Base-by-base conservation (phyloP, 495 filamentous ascomycete genomes). In the Penicillium turbatum region DNA sequence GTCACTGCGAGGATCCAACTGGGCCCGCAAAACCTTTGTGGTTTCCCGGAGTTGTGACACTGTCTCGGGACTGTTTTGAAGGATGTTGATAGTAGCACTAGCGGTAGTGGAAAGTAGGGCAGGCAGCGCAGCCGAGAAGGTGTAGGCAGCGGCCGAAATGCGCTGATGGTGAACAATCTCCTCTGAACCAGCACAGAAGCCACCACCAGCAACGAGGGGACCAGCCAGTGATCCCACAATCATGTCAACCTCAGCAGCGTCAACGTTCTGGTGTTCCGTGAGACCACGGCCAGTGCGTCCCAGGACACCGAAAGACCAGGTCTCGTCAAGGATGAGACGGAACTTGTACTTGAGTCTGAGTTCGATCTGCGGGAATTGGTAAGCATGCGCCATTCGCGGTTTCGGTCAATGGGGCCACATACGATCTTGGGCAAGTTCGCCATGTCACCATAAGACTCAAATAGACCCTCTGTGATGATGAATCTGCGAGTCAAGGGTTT, bases 141-240 rank as follows among this genome's bases (percentile, higher is more conserved):
- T 96, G 67, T 97, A 97, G 3, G 92, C 84, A 6, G 88, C 80
- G 27, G 90, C 86, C 13, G 87, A 88, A 61, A 98, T 88, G 53
- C 93, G 89, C 69, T 97, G 93, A 64, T 98, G 93, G 69, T 93
- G 89, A 15, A 97, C 86, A 34, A 97, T 89, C 65, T 96, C 93
- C 47, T 83, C 81, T 27, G 84, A 83, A 19, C 92, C 91, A 32
- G 90, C 90, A 67, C 93, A 98, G 77, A 98, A 98, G 27, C 93
- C 93, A 52, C 93, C 93, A 39, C 90, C 93, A 10, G 89, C 90
- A 64, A 92, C 90, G 38, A 97, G 78, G 15, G 90, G 86, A 27
- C 95, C 90, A 11, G 93, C 86, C 29, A 98, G 81, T 42, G 91
- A 95, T 31, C 95, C 95, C 54, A 97, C 79, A 46, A 97, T 91